phyloP scores from a whole-genome alignment of 768 basidiomycete genomes.

The Suillus sp. region DNA sequence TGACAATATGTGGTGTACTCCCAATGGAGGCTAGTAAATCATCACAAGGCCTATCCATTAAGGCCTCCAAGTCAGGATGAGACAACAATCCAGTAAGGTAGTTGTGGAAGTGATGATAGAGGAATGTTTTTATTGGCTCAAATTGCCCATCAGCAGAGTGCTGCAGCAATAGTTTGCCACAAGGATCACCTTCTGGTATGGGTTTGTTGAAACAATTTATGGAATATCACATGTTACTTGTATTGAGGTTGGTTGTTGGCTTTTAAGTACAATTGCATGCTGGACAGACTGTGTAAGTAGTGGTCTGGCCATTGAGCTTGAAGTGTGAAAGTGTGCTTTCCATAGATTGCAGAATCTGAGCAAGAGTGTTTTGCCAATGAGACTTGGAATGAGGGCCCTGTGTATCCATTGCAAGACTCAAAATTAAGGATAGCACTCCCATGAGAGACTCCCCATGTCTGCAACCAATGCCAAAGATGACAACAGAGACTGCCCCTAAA shows the following conservation, averaged over 20 bases:
- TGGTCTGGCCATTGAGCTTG: constrained; percentile 20
- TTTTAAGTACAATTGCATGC: constrained; percentile 17
- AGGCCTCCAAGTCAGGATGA: constrained; percentile 9
- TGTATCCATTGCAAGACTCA: constrained; percentile 7
- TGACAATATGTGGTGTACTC: not conserved
- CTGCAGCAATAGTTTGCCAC: not conserved
- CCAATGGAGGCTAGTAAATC: not conserved
- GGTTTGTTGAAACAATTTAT: constrained; percentile 13
- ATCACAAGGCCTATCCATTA: constrained; percentile 18
- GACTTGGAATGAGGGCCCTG: not conserved
- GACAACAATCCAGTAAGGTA: not conserved
- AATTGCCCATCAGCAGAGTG: not conserved
- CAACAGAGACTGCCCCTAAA: constrained; percentile 23
- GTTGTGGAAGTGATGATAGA: not conserved
- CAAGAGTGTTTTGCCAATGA: not conserved
- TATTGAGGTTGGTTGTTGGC: not conserved
- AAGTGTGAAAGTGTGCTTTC: constrained; percentile 13
- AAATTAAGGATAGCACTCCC: constrained; percentile 16
- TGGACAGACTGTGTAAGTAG: constrained; percentile 19
- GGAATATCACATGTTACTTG: constrained; percentile 7
- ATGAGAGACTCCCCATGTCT: constrained; percentile 22
- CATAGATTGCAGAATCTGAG: not conserved
- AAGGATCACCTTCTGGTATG: constrained; percentile 2
- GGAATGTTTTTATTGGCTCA: not conserved
- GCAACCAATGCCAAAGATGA: constrained; percentile 21